Base-by-base conservation (phyloP, 345 rosid species). In the Cardiospermum halicacabum region DNA sequence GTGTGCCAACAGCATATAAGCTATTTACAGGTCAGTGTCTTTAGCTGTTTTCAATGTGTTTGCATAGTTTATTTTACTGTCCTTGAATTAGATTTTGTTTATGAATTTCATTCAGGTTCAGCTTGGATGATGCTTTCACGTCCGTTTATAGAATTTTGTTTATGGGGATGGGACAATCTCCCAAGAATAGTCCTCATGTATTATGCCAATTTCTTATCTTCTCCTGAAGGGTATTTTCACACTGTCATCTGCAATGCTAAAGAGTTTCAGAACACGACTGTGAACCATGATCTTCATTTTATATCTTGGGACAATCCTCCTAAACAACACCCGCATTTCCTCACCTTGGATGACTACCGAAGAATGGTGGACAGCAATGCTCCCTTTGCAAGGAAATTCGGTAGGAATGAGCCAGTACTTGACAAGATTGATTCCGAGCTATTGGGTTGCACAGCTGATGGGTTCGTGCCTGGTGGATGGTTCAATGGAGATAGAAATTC, bases 111-210 rank as follows among this genome's bases (percentile, higher is more conserved):
- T 37, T 16, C 79, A 89, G 96, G 96, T 60, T 92, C 98, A 39
- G 96, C 98, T 27, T 92, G 98, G 98, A 91, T 92, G 85, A 86
- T 84, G 87, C 78, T 92, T 28, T 82, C 96, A 28, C 91, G 93
- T 12, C 78, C 96, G 59, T 92, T 92, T 39, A 70, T 92, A 1
- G 96, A 92, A 66, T 92, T 80, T 60, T 83, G 81, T 64, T 58
- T 86, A 37, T 82, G 89, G 89, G 98, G 98, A 10, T 92, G 98
- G 96, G 89, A 92, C 80, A 92, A 83, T 69, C 89, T 92, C 57
- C 93, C 98, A 0, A 84, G 96, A 73, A 79, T 77, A 36, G 81
- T 77, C 42, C 87, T 92, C 26, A 92, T 92, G 96, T 89, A 92
- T 72, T 92, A 92, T 59, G 73, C 96, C 1, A 92, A 92, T 73